These are phyloP conservation scores for Colletotrichum kahawae DNA, from an alignment of 2,329 filamentous ascomycete genomes.

Conservation along the genomic window DNA sequence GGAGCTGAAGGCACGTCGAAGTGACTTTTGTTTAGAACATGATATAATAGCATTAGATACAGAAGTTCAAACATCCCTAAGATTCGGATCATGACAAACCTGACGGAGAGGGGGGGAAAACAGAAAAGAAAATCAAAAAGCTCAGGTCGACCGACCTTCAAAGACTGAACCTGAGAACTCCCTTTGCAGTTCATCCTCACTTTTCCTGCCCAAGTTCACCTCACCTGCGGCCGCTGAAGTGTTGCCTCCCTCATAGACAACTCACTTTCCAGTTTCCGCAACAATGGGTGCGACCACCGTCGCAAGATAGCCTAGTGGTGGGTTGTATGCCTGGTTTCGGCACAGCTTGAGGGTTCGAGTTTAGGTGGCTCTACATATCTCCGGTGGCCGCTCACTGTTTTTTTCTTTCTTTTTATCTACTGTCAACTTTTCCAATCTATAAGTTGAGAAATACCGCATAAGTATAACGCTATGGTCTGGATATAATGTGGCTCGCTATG, in stretches of 20 bases:
- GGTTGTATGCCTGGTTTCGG: not conserved
- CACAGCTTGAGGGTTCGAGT: not conserved
- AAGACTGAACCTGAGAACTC: not conserved
- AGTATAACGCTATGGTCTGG: too few species aligned
- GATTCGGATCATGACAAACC: too few species aligned
- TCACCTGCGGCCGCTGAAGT: not conserved
- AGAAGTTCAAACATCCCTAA: too few species aligned
- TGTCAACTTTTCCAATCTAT: not conserved
- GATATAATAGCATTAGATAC: too few species aligned
- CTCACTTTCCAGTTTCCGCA: not conserved
- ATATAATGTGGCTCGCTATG: too few species aligned
- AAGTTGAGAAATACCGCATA: not conserved
- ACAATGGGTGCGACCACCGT: not conserved
- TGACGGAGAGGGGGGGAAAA: not conserved
- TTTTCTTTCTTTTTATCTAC: not conserved
- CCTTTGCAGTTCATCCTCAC: not conserved
- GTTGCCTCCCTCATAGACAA: not conserved
- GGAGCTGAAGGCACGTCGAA: not conserved
- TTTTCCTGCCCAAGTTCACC: not conserved
- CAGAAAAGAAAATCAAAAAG: not conserved
- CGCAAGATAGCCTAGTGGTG: not conserved
- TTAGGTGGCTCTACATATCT: not conserved
- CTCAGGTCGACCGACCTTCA: not conserved
- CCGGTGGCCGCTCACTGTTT: not conserved
- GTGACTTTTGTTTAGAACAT: not conserved